A percentile compares a stretch with the other conserved stretches of the same genome.
Evolutionary conservation across 176 grass and related monocot genomes (phyloP).

Genomic region (Oryza australiensis): DNA sequence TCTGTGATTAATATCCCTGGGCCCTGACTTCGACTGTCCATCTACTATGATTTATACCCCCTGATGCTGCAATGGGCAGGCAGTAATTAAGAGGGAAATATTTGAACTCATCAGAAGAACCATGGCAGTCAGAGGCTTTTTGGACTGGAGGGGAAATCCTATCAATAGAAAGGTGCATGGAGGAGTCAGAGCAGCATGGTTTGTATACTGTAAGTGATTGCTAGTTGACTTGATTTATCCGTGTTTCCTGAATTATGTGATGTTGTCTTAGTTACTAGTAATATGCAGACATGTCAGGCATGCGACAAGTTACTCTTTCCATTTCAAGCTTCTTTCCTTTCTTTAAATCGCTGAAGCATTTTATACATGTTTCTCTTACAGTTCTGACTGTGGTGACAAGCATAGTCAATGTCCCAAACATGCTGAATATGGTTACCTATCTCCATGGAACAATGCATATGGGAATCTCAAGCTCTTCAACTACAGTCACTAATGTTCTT

Average conservation of each 20-base stretch:
- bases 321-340: not conserved
- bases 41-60: slow-evolving; percentile 23
- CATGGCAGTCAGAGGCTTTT: slow-evolving; percentile 47
- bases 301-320: not conserved
- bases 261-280: not conserved
- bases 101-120: slow-evolving; percentile 11
- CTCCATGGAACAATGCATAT: slow-evolving; percentile 53
- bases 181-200: slow-evolving; percentile 61
- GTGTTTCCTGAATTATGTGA: not conserved
- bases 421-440: slow-evolving; percentile 62
- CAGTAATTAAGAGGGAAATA: slow-evolving; percentile 10
- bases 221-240: not conserved
- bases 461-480: slow-evolving; percentile 49
- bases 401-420: slow-evolving; percentile 39
- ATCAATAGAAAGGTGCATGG: slow-evolving; percentile 58
- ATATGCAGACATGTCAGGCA: not conserved
- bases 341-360: not conserved
- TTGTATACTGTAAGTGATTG: slow-evolving; percentile 60
- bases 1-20: no score
- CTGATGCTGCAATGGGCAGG: not conserved
- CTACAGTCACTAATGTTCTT: slow-evolving; percentile 50
- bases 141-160: slow-evolving; percentile 66
- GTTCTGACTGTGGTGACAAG: slow-evolving; percentile 33
- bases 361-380: slow-evolving; percentile 19
- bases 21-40: no score